These are phyloP conservation scores for Dryadomyces sulphureus DNA, from an alignment of 2,329 filamentous ascomycete genomes.

Conservation along the genomic window DNA sequence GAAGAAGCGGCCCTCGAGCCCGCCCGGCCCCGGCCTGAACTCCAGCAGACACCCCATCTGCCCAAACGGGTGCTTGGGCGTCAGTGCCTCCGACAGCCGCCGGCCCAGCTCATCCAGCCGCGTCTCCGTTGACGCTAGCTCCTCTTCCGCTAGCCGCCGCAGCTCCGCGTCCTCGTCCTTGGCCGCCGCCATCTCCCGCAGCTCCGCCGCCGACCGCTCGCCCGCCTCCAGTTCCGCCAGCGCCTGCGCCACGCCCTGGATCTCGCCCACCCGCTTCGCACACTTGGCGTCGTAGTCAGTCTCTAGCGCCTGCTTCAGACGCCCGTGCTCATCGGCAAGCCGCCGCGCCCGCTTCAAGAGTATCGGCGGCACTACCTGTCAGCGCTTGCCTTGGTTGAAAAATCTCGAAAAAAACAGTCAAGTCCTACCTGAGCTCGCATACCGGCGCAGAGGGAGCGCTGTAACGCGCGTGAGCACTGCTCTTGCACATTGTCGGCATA, in stretches of 20 bases:
- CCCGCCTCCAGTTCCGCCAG: slow-evolving; percentile 44
- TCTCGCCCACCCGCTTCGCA: slow-evolving; percentile 46
- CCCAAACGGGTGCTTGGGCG: slow-evolving; percentile 81
- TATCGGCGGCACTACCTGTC: slow-evolving; percentile 28
- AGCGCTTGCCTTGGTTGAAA: neutral
- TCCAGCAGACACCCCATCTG: slow-evolving; percentile 82
- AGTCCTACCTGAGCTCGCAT: slow-evolving; percentile 29
- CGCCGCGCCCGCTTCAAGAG: slow-evolving; percentile 45
- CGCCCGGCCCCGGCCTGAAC: slow-evolving; percentile 81
- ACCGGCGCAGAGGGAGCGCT: slow-evolving; percentile 20
- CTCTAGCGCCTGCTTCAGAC: slow-evolving; percentile 34
- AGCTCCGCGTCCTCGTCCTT: slow-evolving; percentile 54
- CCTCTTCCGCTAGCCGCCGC: slow-evolving; percentile 63
- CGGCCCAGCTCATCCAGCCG: slow-evolving; percentile 48
- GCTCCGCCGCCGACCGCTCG: slow-evolving; percentile 36
- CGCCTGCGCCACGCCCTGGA: slow-evolving; percentile 40
- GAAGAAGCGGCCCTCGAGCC: slow-evolving; percentile 82
- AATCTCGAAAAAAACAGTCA: neutral
- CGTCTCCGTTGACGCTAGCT: slow-evolving; percentile 52
- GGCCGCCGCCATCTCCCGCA: slow-evolving; percentile 32
- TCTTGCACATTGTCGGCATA: slow-evolving; percentile 34
- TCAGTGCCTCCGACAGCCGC: slow-evolving; percentile 60
- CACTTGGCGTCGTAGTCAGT: slow-evolving; percentile 39
- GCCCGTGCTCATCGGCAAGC: slow-evolving; percentile 41
- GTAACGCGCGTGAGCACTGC: slow-evolving; percentile 17